Evolutionary conservation across 352 stramenopile genomes (phyloP), one percentile per base, ranked within the genome.

Genomic region (Globisporangium perplexum): DNA sequence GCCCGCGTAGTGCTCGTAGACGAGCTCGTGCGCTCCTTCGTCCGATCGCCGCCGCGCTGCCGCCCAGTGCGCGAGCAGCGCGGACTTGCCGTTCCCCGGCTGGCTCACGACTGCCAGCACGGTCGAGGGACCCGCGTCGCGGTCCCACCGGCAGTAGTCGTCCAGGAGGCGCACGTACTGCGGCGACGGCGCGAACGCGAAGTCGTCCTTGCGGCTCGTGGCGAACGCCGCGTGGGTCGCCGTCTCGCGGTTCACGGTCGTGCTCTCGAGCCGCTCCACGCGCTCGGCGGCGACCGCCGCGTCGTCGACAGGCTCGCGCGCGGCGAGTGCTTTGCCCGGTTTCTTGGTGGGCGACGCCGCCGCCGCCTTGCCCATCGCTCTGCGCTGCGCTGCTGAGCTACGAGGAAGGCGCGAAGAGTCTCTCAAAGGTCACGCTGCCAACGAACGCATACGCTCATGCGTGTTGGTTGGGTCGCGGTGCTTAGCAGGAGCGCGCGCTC

Each of bases 1-100:
- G 12, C 83, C 83, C 14, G 66, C 61, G 50, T 90, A 90, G 64
- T 93, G 83, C 38, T 91, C 73, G 49, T 90, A 90, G 53, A 93
- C 87, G 44, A 92, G 66, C 55, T 91, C 81, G 24, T 72, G 63
- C 1, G 54, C 57, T 3, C 55, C 63, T 24, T 68, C 62, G 2
- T 65, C 57, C 17, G 60, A 70, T 12, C 53, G 33, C 1, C 74
- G 74, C 0, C 79, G 74, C 30, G 71, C 58, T 4, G 77, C 66
- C 0, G 78, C 81, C 79, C 81, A 92, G 52, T 93, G 82, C 0
- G 80, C 72, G 2, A 93, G 66, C 35, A 93, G 54, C n/a, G 83
- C 68, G 7, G 83, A 89, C 54, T 93, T 93, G 22, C 83, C 81
- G n/a, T 72, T 71, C 3, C 78, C 83, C 7, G 83, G 65, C 22